phyloP scores from a whole-genome alignment of 78 protist species.

The Dictyostelium firmibasis region DNA sequence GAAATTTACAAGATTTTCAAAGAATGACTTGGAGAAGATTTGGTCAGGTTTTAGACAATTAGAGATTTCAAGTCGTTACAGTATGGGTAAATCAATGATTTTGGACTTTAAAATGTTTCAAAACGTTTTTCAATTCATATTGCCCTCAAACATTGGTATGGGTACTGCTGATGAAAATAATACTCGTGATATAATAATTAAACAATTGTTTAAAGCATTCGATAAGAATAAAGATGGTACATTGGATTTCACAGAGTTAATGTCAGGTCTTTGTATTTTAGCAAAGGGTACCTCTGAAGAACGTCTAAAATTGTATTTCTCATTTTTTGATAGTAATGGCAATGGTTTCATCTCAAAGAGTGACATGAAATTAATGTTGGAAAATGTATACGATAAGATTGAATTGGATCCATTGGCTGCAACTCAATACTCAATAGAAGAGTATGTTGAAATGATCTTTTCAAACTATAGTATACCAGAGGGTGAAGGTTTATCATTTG shows the following conservation, averaged over 20 bases:
- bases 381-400: constrained; percentile 64
- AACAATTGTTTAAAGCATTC: constrained; percentile 56
- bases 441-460: constrained; percentile 66
- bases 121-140: constrained; percentile 47
- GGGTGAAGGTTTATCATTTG: constrained; percentile 37
- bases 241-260: constrained; percentile 61
- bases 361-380: constrained; percentile 69
- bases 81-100: constrained; percentile 71
- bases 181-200: constrained; percentile 16
- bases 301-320: constrained; percentile 41
- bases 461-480: constrained; percentile 47
- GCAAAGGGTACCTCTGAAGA: constrained; percentile 76
- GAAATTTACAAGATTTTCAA: constrained; percentile 74
- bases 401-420: constrained; percentile 71
- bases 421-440: constrained; percentile 29
- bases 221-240: constrained; percentile 69
- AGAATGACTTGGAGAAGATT: constrained; percentile 61
- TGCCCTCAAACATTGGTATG: neutral
- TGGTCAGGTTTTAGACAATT: constrained; percentile 69
- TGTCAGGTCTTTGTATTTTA: constrained; percentile 64
- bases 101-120: constrained; percentile 53
- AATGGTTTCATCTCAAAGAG: constrained; percentile 43
- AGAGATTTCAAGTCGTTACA: constrained; percentile 15
- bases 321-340: constrained; percentile 59
- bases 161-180: neutral